Evolutionary conservation across 768 basidiomycete genomes (phyloP), one percentile per base, ranked within the genome.

Genomic region (Lactarius hengduanensis): DNA sequence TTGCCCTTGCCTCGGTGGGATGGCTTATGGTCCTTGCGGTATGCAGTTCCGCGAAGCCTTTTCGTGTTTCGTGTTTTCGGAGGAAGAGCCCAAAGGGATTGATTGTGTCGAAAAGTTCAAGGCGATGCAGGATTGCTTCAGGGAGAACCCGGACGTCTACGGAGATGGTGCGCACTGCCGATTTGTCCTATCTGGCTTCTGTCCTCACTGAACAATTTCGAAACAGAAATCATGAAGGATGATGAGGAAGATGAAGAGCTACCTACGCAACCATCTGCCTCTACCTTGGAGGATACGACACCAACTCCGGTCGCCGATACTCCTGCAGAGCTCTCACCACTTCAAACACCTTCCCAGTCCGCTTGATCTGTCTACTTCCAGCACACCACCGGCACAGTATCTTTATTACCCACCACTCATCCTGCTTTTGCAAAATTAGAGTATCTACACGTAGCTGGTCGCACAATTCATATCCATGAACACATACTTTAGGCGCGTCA

Each of bases 81-180:
- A 97, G 74, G 84, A 87, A 61, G 97, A 99, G 70, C 96, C 96
- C 1, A 98, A 99, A 78, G 97, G 97, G 4, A 90, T 98, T 62
- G 91, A 99, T 72, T 99, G 97, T 70, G 91, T 99, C 13, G 97
- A 98, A 71, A 95, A 92, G 79, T 99, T 99, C 82, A 90, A 94
- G 77, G 88, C 81, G 22, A 99, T 99, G 97, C 97, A 99, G 74
- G 87, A 89, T 62, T 99, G 97, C 83, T 98, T 99, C 83, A 86
- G 95, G 72, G 88, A 86, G 65, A 92, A 98, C 77, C 96, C 96
- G 0, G 96, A 98, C 30, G 82, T 94, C n/a, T 98, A 98, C 76
- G 93, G 88, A 18, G 92, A 94, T 70, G 95, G 95, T 95, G 77
- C 68, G 91, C 76, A 8, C 32, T 11, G 32, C 47, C 5, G 61